These are phyloP conservation scores for Boletellus deceptivus DNA, from an alignment of 1,284 basidiomycete genomes.

Conservation along the genomic window DNA sequence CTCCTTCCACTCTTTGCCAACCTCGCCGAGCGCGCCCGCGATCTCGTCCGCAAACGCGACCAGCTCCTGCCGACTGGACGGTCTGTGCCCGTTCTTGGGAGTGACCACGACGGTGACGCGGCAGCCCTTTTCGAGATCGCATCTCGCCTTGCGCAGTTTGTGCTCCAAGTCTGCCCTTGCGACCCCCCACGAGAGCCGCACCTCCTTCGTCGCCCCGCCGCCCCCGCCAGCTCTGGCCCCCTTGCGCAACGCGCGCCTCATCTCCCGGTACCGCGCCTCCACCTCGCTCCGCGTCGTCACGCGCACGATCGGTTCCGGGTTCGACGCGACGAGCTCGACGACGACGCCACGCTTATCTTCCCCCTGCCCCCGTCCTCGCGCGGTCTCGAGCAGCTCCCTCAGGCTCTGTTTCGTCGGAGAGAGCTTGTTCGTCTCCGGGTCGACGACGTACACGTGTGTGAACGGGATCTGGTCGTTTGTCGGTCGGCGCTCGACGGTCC, in stretches of 20 bases:
- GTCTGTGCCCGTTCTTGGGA: constrained; percentile 44
- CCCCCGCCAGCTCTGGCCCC: constrained; percentile 24
- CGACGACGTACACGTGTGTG: constrained; percentile 46
- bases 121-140: constrained; percentile 59
- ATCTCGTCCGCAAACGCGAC: constrained; percentile 42
- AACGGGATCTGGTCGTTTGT: constrained; percentile 38
- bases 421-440: constrained; percentile 47
- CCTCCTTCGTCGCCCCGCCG: constrained; percentile 56
- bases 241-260: constrained; percentile 35
- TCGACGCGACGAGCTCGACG: constrained; percentile 49
- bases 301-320: constrained; percentile 52
- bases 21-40: constrained; percentile 40
- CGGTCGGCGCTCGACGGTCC: constrained; percentile 17
- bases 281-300: constrained; percentile 42
- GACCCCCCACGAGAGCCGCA: constrained; percentile 72
- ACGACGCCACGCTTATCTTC: constrained; percentile 25
- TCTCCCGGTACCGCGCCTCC: constrained; percentile 36
- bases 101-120: constrained; percentile 59
- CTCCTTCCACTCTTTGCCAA: constrained; percentile 52
- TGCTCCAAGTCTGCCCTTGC: constrained; percentile 59
- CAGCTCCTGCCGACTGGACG: constrained; percentile 37
- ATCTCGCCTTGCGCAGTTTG: constrained; percentile 61
- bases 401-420: constrained; percentile 33
- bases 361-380: constrained; percentile 25
- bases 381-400: constrained; percentile 40